Percentiles rank a stretch among this genome's conserved stretches.
These are phyloP conservation scores for Scheffersomyces lignosus DNA, from an alignment of 805 yeast species.

Conservation along the genomic window DNA sequence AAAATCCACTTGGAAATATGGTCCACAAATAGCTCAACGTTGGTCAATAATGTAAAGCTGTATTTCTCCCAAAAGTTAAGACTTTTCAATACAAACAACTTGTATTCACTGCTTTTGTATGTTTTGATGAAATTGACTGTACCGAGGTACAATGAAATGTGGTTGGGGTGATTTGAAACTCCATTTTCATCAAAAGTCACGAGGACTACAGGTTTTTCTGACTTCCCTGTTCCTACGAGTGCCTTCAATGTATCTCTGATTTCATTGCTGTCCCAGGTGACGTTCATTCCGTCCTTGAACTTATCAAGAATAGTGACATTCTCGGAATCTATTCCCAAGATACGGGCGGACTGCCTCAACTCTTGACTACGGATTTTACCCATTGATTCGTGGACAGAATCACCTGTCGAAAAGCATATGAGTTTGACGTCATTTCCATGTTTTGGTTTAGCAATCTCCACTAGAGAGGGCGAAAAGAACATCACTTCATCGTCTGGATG, in stretches of 20 bases:
- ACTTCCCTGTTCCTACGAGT: conserved; percentile 17
- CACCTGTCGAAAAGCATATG: conserved; percentile 76
- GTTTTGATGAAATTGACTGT: conserved; percentile 33
- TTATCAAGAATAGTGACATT: conserved; percentile 47
- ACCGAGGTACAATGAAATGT: conserved; percentile 61
- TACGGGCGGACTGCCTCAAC: conserved; percentile 51
- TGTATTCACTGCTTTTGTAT: conserved; percentile 10
- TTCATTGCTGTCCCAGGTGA: conserved; percentile 56
- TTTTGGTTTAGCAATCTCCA: conserved; percentile 47
- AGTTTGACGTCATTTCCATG: conserved; percentile 55
- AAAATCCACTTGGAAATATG: conserved; percentile 33
- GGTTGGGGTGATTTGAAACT: conserved; percentile 87
- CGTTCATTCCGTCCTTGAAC: conserved; percentile 64
- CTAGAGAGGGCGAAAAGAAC: conserved; percentile 86
- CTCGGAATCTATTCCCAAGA: conserved; percentile 48
- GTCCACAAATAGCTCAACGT: conserved; percentile 38
- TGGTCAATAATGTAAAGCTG: conserved; percentile 46
- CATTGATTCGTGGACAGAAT: conserved; percentile 59
- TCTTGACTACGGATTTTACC: conserved; percentile 68
- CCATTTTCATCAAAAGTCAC: conserved; percentile 83
- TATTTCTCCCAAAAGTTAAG: conserved; percentile 48
- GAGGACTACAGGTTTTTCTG: conserved; percentile 35
- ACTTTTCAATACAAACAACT: conserved; percentile 33
- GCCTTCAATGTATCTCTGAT: conserved; percentile 39
- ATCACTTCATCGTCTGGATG: conserved; percentile 99